Base-by-base conservation (phyloP, 1,284 basidiomycete genomes). In the Apiotrichum montevideense region DNA sequence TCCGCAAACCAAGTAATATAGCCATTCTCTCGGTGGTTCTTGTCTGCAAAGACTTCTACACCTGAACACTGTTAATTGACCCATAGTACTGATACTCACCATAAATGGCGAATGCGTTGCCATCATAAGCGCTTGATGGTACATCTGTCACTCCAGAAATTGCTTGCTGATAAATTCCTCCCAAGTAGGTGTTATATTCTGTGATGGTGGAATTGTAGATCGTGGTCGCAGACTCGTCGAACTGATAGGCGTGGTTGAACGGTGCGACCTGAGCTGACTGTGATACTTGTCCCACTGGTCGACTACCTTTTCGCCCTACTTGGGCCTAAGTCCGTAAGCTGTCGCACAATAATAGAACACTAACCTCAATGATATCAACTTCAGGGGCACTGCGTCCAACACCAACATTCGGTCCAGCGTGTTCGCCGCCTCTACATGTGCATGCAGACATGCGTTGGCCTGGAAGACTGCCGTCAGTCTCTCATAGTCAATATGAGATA, bases 1-100 rank as follows among this genome's bases (percentile, higher is more conserved):
- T 85, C 79, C 33, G 84, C 75, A 40, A 89, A 81, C 91, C 91
- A 94, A 33, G 83, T 82, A 64, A 94, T 87, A 70, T 90, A 91
- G 6, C 78, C 79, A 21, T 48, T 45, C 0, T 68, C 63, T 1
- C 80, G 79, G 56, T 84, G 77, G 11, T 78, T 75, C 1, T 84
- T 84, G 67, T 88, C 80, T 2, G 81, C 77, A 76, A 79, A 86
- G 63, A 85, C 85, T 68, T 90, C 87, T 63, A 88, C 86, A 32
- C 82, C 71, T 74, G 3, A 4, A 4, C 37, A 14, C 3, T 5
- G 29, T 50, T 15, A 57, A 47, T n/a, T 6, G 2, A n/a, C n/a
- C 3, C 13, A 8, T 13, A 11, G 37, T 35, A 4, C 37, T 39
- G 37, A 9, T 37, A 59, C 67, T 47, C 79, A 61, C 84, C 89